Base-by-base conservation (phyloP, 352 stramenopile species). In the Globisporangium canariense region DNA sequence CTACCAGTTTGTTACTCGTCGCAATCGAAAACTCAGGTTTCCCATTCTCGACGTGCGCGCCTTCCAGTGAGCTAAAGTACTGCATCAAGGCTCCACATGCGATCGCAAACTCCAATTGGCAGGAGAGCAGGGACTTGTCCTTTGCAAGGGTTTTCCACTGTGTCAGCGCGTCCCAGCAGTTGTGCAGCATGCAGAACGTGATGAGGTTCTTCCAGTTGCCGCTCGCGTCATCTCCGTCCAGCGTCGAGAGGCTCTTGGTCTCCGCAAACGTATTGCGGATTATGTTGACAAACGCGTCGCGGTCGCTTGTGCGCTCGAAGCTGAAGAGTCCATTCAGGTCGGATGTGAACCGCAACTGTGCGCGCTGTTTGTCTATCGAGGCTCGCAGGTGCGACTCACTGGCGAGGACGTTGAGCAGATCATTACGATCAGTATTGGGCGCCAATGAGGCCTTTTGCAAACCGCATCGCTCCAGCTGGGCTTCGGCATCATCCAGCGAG, bases 241-340 rank as follows among this genome's bases (percentile, higher is more conserved):
- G 63, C 55, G 41, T 45, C 20, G 70, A 43, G 4, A 28, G 46
- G 45, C 18, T 60, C 28, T 20, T 63, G 22, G 32, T 36, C 7
- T 43, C 40, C 18, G 22, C 45, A 16, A 85, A 25, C 53, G 81
- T 67, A 6, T 75, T 67, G 32, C 74, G 71, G 32, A 87, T 52
- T 40, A 56, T 32, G 28, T 57, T 45, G 58, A 83, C 58, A 60
- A 82, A 75, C 9, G 40, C 47, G n/a, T 81, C 68, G 18, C 78
- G 74, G 13, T 76, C 66, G 25, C 74, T 76, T 2, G 59, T 34
- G 32, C 46, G 74, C 28, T 65, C 45, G 18, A 88, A 84, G 22
- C 59, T 58, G 65, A 89, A 87, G 11, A 88, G 57, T 11, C 73
- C 69, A 34, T 65, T 69, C 34, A 92, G 60, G 30, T 92, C 81